Evolutionary conservation across 352 stramenopile genomes (phyloP).

Genomic region (Globisporangium spiculum): DNA sequence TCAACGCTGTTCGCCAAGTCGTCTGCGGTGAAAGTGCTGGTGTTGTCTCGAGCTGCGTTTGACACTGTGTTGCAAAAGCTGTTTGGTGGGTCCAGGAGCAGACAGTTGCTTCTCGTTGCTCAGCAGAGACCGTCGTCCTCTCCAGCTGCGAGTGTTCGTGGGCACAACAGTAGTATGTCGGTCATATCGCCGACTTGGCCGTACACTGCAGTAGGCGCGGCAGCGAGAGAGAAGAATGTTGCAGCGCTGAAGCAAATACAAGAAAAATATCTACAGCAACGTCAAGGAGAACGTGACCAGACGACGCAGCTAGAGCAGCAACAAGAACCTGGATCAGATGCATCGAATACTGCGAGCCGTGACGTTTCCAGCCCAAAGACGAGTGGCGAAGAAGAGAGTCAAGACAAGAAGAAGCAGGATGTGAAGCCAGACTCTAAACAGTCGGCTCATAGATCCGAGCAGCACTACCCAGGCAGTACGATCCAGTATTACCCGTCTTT

Average conservation of each 20-base stretch:
- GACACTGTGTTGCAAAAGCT: constrained; percentile 38
- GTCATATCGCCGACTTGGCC: constrained; percentile 16
- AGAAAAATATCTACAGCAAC: constrained; percentile 14
- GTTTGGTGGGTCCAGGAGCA: constrained; percentile 32
- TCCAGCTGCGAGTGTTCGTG: constrained; percentile 23
- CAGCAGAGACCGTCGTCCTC: constrained; percentile 37
- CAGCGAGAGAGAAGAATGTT: constrained; percentile 27
- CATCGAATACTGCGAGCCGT: neutral
- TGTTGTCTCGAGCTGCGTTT: constrained; percentile 33
- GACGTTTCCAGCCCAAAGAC: neutral
- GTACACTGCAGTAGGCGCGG: constrained; percentile 22
- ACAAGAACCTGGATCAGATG: neutral
- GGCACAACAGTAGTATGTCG: neutral
- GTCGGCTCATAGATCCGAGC: neutral
- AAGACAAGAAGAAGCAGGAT: neutral
- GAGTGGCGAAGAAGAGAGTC: neutral
- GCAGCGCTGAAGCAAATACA: constrained; percentile 28
- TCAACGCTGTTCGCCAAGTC: constrained; percentile 26
- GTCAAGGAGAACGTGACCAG: neutral
- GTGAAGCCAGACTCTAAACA: neutral
- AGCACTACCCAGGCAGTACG: constrained; percentile 1
- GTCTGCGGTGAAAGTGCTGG: constrained; percentile 25
- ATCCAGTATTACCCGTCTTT: constrained; percentile 43
- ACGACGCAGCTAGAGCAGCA: constrained; percentile 5
- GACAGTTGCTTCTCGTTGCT: constrained; percentile 12